Evolutionary conservation across 176 grass and related monocot species (phyloP), one percentile per base, ranked within the genome.

Genomic region (Eragrostis nindensis): DNA sequence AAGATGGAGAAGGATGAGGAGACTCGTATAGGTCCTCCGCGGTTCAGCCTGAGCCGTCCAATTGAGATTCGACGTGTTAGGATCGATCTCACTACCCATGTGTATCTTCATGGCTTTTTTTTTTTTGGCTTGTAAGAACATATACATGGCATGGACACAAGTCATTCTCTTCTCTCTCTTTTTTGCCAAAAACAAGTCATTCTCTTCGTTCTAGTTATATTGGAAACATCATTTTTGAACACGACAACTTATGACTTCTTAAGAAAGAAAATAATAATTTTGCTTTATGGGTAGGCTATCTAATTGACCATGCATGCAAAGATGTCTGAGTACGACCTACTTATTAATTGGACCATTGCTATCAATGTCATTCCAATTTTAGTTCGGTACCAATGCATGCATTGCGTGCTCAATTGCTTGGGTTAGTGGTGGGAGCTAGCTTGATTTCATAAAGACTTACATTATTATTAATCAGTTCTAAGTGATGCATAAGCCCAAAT

Each of bases 361-460:
- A 27, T n/a, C n/a, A n/a, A n/a, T 43, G 15, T 47, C n/a, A 44
- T 57, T 6, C 19, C 19, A 39, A 24, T 74, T 43, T 27, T 39
- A 16, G 6, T 67, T 78, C 11, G 1, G 13, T 68, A 26, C 13
- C 4, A 6, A 6, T 17, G 21, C 62, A n/a, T 9, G 15, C 30
- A 30, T 62, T 27, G 9, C 8, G 2, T 27, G 65, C 9, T n/a
- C 18, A 11, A 22, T 50, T 29, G 22, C 62, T 63, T 27, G 2
- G 27, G 50, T 61, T 49, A 48, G 59, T 27, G 30, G 22, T 12
- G 27, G 2, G 17, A 4, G 0, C 19, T 24, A 4, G 0, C 19
- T 24, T 10, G 27, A 60, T 76, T 84, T 57, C 38, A 74, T 40
- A 74, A 74, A 40, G 32, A 41, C 29, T 57, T 60, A n/a, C 32